Evolutionary conservation across 208 protist genomes (phyloP).

Genomic region (Leishmania braziliensis): DNA sequence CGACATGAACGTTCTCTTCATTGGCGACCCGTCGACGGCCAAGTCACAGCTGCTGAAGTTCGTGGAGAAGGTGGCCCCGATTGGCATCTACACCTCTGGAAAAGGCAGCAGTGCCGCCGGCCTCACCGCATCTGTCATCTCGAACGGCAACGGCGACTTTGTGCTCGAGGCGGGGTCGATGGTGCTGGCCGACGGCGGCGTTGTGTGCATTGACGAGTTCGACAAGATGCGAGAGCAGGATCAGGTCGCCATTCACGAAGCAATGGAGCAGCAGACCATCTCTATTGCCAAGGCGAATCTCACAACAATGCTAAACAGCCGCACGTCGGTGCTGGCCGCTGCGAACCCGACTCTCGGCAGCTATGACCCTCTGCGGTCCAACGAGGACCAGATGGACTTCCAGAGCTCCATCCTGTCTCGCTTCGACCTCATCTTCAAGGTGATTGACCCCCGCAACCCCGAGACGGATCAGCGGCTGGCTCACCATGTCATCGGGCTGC

Average conservation of each 20-base stretch:
- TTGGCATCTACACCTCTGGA: constrained; percentile 99
- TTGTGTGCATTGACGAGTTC: constrained; percentile 99
- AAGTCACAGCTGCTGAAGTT: constrained; percentile 99
- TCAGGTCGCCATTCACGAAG: constrained; percentile 99
- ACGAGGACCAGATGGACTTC: constrained; percentile 95
- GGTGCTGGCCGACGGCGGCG: constrained; percentile 99
- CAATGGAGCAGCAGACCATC: constrained; percentile 99
- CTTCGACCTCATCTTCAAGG: constrained; percentile 99
- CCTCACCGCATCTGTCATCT: constrained; percentile 97
- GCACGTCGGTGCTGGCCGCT: constrained; percentile 99
- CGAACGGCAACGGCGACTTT: constrained; percentile 95
- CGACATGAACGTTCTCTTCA: constrained; percentile 99
- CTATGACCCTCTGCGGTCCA: constrained; percentile 90
- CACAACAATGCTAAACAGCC: constrained; percentile 99
- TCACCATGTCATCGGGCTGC: constrained; percentile 96
- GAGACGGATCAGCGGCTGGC: constrained; percentile 94
- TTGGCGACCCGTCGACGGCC: constrained; percentile 99
- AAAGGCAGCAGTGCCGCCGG: constrained; percentile 98
- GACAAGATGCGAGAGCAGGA: constrained; percentile 99
- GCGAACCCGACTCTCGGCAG: constrained; percentile 98
- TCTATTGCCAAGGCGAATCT: constrained; percentile 99
- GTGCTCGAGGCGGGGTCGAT: constrained; percentile 99
- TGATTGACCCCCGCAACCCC: constrained; percentile 96
- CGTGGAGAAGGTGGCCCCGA: constrained; percentile 96
- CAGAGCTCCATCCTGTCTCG: constrained; percentile 99